Evolutionary conservation across 2,329 filamentous ascomycete genomes (phyloP).

Genomic region (Acephala macrosclerotiorum): DNA sequence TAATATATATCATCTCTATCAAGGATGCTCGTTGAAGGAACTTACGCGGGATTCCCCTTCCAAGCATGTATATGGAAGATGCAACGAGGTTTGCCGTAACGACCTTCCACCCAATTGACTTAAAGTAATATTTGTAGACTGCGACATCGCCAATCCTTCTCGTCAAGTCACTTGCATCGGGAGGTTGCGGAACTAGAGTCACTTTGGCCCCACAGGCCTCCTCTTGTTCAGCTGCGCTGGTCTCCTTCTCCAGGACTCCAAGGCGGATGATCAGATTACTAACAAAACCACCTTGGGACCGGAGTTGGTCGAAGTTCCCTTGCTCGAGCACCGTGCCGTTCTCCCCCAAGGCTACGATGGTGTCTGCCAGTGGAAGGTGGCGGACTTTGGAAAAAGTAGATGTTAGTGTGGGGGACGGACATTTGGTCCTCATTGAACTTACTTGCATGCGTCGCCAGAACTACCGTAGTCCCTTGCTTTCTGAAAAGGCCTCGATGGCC

Average conservation of each 20-base stretch:
- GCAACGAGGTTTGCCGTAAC: constrained; percentile 13
- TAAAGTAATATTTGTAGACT: constrained; percentile 39
- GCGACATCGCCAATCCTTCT: constrained; percentile 26
- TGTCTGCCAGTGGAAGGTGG: constrained; percentile 48
- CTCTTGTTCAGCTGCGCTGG: not conserved
- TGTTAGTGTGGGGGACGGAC: not conserved
- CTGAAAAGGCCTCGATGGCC: constrained; percentile 26
- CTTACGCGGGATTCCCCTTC: constrained; percentile 18
- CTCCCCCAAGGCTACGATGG: constrained; percentile 46
- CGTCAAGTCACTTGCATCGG: constrained; percentile 40
- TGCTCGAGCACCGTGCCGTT: constrained; percentile 45
- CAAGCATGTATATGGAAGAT: constrained; percentile 20
- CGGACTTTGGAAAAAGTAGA: constrained; percentile 32
- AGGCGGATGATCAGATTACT: constrained; percentile 43
- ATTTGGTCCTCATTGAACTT: constrained; percentile 26
- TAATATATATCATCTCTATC: not conserved
- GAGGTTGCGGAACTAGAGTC: constrained; percentile 36
- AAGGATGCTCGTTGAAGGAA: not conserved
- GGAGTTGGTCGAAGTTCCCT: constrained; percentile 43
- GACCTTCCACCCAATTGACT: constrained; percentile 31
- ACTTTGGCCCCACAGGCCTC: not conserved
- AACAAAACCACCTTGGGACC: constrained; percentile 29
- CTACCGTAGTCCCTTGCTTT: constrained; percentile 43
- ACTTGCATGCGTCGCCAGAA: constrained; percentile 51
- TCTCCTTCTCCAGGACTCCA: constrained; percentile 39